Percentiles rank a stretch among this genome's conserved stretches.
Conservation (phyloP, 2,329 filamentous ascomycete genomes). For the Purpureocillium lavendulum region DNA sequence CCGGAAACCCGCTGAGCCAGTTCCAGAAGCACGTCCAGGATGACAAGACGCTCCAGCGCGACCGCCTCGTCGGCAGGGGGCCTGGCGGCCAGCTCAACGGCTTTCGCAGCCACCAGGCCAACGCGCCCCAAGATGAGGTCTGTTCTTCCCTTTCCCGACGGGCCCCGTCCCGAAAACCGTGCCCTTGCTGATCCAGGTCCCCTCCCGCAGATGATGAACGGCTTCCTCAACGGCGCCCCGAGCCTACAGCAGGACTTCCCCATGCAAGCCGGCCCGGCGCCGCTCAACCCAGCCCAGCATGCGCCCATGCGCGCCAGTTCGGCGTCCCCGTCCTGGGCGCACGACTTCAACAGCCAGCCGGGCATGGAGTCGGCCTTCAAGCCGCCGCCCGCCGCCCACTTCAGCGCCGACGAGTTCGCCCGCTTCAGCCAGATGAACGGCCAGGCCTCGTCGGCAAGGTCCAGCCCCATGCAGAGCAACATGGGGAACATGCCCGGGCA, state of each 20-base stretch:
- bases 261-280: constrained; percentile 38
- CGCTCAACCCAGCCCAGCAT: constrained; percentile 39
- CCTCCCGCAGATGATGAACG: constrained; percentile 82
- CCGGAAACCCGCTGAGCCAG: constrained; percentile 90
- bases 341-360: constrained; percentile 48
- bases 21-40: constrained; percentile 96
- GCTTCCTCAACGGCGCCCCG: constrained; percentile 78
- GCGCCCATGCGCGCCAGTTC: constrained; percentile 45
- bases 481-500: constrained; percentile 37
- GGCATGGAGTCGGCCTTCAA: constrained; percentile 66
- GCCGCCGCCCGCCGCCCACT: constrained; percentile 49
- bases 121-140: constrained; percentile 67
- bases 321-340: constrained; percentile 45
- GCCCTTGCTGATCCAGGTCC: constrained; percentile 19
- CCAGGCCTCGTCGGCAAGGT: constrained; percentile 39
- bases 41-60: constrained; percentile 89
- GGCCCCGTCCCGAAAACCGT: too few species aligned
- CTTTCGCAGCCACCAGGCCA: constrained; percentile 65
- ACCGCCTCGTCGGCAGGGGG: constrained; percentile 71
- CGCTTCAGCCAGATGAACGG: constrained; percentile 71
- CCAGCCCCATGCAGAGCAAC: constrained; percentile 51
- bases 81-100: constrained; percentile 64
- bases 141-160: constrained; percentile 6
- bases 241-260: constrained; percentile 45
- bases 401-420: constrained; percentile 79